Conservation (phyloP, 2,329 filamentous ascomycete species). For the Fusarium miscanthi region DNA sequence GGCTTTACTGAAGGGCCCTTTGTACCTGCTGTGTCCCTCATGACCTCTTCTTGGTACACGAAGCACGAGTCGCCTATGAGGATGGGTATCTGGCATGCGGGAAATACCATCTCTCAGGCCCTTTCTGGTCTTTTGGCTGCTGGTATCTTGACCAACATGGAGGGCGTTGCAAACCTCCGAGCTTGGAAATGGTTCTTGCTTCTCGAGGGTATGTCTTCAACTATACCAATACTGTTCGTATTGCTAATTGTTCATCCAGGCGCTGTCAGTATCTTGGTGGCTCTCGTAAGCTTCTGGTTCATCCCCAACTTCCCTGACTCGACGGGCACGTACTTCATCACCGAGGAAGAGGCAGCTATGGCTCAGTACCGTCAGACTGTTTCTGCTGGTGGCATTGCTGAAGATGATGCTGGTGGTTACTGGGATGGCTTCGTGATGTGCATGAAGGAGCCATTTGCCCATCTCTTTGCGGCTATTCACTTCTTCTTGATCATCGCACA, state of each 20-base stretch:
- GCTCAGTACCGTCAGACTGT: conserved; percentile 52
- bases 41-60: conserved; percentile 60
- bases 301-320: conserved; percentile 52
- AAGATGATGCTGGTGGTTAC: conserved; percentile 53
- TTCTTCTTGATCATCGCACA: conserved; percentile 57
- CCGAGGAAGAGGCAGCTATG: conserved; percentile 53
- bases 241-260: conserved; percentile 18
- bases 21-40: conserved; percentile 57
- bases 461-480: conserved; percentile 53
- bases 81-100: conserved; percentile 59
- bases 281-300: conserved; percentile 48
- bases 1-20: conserved; percentile 53
- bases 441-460: conserved; percentile 52
- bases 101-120: conserved; percentile 57
- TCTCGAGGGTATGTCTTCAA: conserved; percentile 43
- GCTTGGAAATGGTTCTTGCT: conserved; percentile 59
- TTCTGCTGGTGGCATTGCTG: conserved; percentile 50
- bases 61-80: conserved; percentile 56
- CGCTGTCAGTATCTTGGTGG: conserved; percentile 48
- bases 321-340: conserved; percentile 49
- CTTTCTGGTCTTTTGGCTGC: conserved; percentile 58
- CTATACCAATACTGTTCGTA: fast-evolving
- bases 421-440: conserved; percentile 52
- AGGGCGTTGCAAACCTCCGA: conserved; percentile 48
- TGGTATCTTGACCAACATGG: conserved; percentile 58